Evolutionary conservation across 768 basidiomycete genomes (phyloP), one percentile per base, ranked within the genome.

Genomic region (Cubamyces lactineus): DNA sequence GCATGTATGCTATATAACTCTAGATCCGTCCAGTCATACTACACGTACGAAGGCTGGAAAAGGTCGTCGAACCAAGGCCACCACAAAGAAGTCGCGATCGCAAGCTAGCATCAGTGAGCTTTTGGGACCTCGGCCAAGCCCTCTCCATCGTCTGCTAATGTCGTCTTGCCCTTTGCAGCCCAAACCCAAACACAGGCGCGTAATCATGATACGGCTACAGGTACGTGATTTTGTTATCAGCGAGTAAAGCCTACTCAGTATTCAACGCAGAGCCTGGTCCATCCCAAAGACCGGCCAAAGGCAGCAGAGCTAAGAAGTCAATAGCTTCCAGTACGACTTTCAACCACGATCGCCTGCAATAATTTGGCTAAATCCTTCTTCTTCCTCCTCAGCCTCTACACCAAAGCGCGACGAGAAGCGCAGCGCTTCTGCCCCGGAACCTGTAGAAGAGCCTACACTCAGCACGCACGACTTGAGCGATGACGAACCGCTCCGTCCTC

Each of bases 341-440:
- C n/a, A 8, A 21, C 26, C n/a, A 47, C 34, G 8, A 4, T 11
- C 30, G 7, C 3, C 12, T 17, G 9, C 16, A 8, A 13, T 16
- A 24, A 3, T 3, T 43, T 24, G 3, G 7, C 3, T 39, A 11
- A 5, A 2, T 47, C 23, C 6, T 9, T 26, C 23, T 19, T 1
- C 42, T 48, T 50, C 1, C 28, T 28, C 28, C 28, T 2, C 39
- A 4, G 49, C 12, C 0, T 40, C 53, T 1, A 43, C 24, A 38
- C 17, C 40, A 11, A 56, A 62, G 15, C 61, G 61, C 13, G 2
- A 53, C 17, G 39, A 19, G 2, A 62, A 56, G 30, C 53, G 61
- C 11, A 62, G 56, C 34, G 48, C 53, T 9, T 42, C 51, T 15
- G 24, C 43, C 16, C 51, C 51, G 6, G 49, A 51, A 24, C 34